phyloP scores from a whole-genome alignment of 1,284 basidiomycete species.

The Fistulinella cinereoalba region DNA sequence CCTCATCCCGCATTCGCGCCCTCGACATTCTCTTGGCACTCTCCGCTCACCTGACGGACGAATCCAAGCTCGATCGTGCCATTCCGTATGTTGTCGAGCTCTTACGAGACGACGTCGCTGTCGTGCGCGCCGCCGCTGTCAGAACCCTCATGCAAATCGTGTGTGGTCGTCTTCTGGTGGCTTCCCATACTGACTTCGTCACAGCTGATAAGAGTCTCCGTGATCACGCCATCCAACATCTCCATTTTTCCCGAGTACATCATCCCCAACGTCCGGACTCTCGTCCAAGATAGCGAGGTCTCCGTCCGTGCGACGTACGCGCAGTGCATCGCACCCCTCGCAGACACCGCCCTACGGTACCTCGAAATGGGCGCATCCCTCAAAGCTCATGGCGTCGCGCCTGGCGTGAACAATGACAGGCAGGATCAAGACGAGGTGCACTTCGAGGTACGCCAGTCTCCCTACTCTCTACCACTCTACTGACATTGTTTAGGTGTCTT shows the following conservation, averaged over 20 bases:
- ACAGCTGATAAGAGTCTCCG: constrained; percentile 80
- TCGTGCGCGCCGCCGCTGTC: constrained; percentile 78
- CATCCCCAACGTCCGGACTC: constrained; percentile 83
- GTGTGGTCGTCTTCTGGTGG: constrained; percentile 29
- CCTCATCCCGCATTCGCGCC: constrained; percentile 83
- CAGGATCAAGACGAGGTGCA: constrained; percentile 75
- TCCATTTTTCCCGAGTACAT: constrained; percentile 94
- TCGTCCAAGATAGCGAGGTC: constrained; percentile 81
- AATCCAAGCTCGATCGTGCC: constrained; percentile 93
- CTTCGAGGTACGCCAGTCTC: constrained; percentile 55
- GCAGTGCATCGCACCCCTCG: constrained; percentile 80
- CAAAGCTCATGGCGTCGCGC: constrained; percentile 69
- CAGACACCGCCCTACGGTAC: constrained; percentile 81
- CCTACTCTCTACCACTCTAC: neutral
- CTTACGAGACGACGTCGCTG: constrained; percentile 79
- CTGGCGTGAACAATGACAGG: constrained; percentile 43
- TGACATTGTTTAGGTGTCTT: constrained; percentile 63
- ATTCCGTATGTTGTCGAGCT: constrained; percentile 91
- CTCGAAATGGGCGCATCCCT: constrained; percentile 92
- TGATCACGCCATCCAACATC: constrained; percentile 88
- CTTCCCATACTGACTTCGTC: constrained; percentile 1
- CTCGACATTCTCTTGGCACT: constrained; percentile 88
- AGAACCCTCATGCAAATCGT: constrained; percentile 85
- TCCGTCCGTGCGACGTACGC: constrained; percentile 91
- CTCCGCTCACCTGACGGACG: constrained; percentile 83